Evolutionary conservation across 305 asterid genomes (phyloP), one percentile per base, ranked within the genome.

Genomic region (Galium porrigens): DNA sequence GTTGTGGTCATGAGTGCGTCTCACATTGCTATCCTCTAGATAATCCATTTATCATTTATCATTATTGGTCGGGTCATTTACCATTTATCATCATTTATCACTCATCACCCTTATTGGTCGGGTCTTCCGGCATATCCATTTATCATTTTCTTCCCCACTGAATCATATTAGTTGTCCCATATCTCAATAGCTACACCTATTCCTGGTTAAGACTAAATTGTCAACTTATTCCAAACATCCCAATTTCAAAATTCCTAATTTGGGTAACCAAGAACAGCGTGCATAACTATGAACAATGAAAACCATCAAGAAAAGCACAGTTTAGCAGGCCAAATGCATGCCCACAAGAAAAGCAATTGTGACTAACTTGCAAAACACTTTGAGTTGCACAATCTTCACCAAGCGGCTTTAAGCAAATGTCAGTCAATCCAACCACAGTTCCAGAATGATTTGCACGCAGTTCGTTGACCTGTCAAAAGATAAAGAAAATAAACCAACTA

Each of bases 361-460:
- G 69, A 49, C 72, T 5, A 58, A 88, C 98, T 90, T 91, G 98
- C 70, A 91, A 87, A 78, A 91, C 82, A 74, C 90, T 91, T 83
- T 91, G 98, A 65, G 98, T 88, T 58, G 96, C 98, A 74, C 98
- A 91, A 77, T 86, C 98, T 39, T 76, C 79, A 74, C 95, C 96
- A 30, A 91, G 94, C 52, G 98, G 98, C 85, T 91, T 91, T 90
- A 91, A 72, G 87, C 98, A 91, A 72, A 91, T 91, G 78, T 91
- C 98, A 8, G 94, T 76, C 73, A 91, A 82, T 68, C 95, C 78
- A 65, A 91, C 89, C 85, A 78, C 65, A 30, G 84, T 68, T 65
- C 96, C 95, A 27, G 94, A 86, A 80, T 72, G 78, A 74, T 86
- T 91, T 39, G 89, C 96, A 79, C 78, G 29, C 77, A 90, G 84